Percentiles rank a stretch among this genome's conserved stretches.
Evolutionary conservation across 116 monocot genomes (phyloP).

Genomic region (Zostera marina): DNA sequence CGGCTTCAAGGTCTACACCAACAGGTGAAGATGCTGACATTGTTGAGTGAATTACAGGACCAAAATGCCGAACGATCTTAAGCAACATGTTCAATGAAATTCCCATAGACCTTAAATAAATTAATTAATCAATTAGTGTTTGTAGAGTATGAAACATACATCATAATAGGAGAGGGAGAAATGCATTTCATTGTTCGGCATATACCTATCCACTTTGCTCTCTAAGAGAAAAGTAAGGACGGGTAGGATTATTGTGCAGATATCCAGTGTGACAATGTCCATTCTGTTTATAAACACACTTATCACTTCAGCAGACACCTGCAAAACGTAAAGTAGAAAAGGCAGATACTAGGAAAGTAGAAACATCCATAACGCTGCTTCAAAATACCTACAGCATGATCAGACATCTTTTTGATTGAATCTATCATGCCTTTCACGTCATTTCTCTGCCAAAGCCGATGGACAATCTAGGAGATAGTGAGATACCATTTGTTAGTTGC

Average conservation of each 20-base stretch:
- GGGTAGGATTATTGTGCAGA: slow-evolving; percentile 63
- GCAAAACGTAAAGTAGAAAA: slow-evolving; percentile 4
- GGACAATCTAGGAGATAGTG: slow-evolving; percentile 40
- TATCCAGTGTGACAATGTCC: slow-evolving; percentile 62
- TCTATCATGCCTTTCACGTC: slow-evolving; percentile 62
- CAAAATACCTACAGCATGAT: slow-evolving; percentile 63
- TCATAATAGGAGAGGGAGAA: no score
- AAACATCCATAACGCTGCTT: neutral
- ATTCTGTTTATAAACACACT: slow-evolving; percentile 46
- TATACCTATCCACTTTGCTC: slow-evolving; percentile 75
- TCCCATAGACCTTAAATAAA: slow-evolving; percentile 35
- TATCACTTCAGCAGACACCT: slow-evolving; percentile 88
- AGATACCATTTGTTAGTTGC: neutral
- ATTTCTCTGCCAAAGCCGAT: slow-evolving; percentile 63
- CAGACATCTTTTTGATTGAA: slow-evolving; percentile 81
- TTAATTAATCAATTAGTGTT: neutral
- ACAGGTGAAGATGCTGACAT: slow-evolving; percentile 56
- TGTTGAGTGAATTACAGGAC: slow-evolving; percentile 74
- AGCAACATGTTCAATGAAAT: slow-evolving; percentile 68
- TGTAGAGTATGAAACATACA: neutral
- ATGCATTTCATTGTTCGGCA: no score
- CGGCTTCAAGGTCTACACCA: slow-evolving; percentile 90
- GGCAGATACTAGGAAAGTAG: neutral
- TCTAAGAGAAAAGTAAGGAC: slow-evolving; percentile 55
- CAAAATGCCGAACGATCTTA: slow-evolving; percentile 74